Evolutionary conservation across 2,329 filamentous ascomycete genomes (phyloP).

Genomic region (Rhynchosporium secalis): DNA sequence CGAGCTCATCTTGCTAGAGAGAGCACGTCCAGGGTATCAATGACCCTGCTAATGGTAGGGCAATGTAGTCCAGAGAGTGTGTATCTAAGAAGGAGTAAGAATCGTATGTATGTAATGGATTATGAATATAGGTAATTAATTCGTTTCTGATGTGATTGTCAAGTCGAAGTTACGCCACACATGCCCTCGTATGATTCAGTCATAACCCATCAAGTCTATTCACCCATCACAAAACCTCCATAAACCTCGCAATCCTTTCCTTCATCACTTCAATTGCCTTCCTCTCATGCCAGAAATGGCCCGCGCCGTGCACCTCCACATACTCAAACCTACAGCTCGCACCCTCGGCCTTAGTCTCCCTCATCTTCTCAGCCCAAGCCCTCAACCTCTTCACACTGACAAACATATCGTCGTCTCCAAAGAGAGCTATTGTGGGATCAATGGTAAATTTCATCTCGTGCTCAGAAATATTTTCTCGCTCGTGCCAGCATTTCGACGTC

Average conservation of each 20-base stretch:
- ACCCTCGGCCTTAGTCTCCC: conserved; percentile 21
- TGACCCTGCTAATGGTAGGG: no score
- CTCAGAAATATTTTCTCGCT: conserved; percentile 36
- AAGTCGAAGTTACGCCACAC: no score
- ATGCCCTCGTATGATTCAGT: no score
- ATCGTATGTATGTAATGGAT: no score
- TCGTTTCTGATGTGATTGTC: no score
- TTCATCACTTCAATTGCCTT: conserved; percentile 27
- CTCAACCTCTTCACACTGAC: conserved; percentile 64
- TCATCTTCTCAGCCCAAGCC: conserved; percentile 62
- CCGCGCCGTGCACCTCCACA: conserved; percentile 49
- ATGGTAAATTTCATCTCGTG: conserved; percentile 56
- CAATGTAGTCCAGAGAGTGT: no score
- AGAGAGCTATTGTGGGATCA: conserved; percentile 67
- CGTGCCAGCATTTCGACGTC: conserved; percentile 25
- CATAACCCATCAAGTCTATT: no score
- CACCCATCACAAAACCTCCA: conserved; percentile 16
- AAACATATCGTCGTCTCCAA: conserved; percentile 75
- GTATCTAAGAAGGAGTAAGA: no score
- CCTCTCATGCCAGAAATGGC: conserved; percentile 52
- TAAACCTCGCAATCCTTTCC: conserved; percentile 31
- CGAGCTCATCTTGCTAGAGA: no score
- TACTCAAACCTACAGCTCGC: conserved; percentile 41
- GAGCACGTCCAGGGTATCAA: no score
- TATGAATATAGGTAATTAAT: no score